Conservation (phyloP, 2,329 filamentous ascomycete genomes). For the Pestalotiopsis sp. region DNA sequence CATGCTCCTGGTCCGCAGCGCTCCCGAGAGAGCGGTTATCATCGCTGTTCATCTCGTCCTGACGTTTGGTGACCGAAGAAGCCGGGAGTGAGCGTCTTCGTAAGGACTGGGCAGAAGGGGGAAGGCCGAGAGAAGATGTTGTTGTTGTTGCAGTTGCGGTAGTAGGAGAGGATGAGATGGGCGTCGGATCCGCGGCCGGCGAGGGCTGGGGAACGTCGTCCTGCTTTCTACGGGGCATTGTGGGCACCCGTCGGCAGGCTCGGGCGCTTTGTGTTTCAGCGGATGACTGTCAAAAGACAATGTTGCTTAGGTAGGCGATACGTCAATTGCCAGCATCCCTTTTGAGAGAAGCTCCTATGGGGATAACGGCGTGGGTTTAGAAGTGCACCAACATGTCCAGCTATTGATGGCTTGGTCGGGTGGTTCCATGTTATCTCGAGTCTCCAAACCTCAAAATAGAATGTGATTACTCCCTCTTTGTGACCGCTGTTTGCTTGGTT, state of each 20-base stretch:
- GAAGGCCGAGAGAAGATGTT: not conserved
- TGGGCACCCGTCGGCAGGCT: constrained; percentile 8
- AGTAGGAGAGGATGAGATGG: not conserved
- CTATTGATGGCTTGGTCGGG: not conserved
- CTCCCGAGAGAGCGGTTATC: not conserved
- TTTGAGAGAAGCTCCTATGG: not conserved
- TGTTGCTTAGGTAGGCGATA: not conserved
- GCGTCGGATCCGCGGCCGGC: not conserved
- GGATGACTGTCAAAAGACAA: not conserved
- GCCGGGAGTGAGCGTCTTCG: constrained; percentile 2
- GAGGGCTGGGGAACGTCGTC: not conserved
- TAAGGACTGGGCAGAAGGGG: not conserved
- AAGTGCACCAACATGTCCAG: no score
- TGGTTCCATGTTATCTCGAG: no score
- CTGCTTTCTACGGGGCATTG: constrained; percentile 12
- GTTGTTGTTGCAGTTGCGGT: not conserved
- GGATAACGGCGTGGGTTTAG: not conserved
- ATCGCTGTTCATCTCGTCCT: constrained; percentile 6
- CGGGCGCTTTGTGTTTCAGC: not conserved
- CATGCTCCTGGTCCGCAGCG: not conserved
- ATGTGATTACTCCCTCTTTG: no score
- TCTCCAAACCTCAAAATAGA: no score
- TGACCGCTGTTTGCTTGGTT: no score
- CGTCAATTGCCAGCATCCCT: not conserved
- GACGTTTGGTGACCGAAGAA: not conserved